Evolutionary conservation across 1,139 yeast species (phyloP).

Genomic region (Taphrina wiesneri): DNA sequence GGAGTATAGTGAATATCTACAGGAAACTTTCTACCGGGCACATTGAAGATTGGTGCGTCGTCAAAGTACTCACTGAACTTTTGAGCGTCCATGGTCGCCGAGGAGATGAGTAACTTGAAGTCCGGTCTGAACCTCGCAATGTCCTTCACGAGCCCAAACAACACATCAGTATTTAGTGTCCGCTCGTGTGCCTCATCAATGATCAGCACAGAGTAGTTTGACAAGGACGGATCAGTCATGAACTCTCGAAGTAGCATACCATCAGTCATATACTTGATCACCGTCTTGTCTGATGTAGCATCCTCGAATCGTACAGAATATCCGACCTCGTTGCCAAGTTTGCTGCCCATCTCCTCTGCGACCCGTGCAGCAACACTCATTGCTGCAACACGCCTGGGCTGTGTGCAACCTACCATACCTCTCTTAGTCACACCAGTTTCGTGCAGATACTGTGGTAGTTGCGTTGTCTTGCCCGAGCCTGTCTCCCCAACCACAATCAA

Average conservation of each 20-base stretch:
- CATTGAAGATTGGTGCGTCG: conserved; percentile 70
- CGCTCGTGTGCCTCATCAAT: conserved; percentile 98
- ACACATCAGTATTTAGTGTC: conserved; percentile 86
- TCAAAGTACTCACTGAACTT: conserved; percentile 79
- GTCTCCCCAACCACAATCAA: conserved; percentile 93
- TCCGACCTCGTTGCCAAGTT: conserved; percentile 79
- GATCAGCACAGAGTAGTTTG: conserved; percentile 75
- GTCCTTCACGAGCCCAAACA: conserved; percentile 77
- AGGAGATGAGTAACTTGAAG: conserved; percentile 73
- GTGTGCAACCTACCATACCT: conserved; percentile 77
- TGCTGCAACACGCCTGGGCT: conserved; percentile 95
- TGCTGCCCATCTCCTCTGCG: conserved; percentile 76
- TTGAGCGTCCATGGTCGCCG: conserved; percentile 90
- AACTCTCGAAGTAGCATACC: conserved; percentile 91
- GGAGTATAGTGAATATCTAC: conserved; percentile 84
- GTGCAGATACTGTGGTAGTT: conserved; percentile 80
- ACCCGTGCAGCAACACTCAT: conserved; percentile 90
- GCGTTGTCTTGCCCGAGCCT: conserved; percentile 97
- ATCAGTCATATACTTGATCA: conserved; percentile 85
- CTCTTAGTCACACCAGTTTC: conserved; percentile 75
- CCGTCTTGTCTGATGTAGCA: conserved; percentile 60
- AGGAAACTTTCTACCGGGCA: conserved; percentile 85
- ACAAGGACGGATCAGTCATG: conserved; percentile 68
- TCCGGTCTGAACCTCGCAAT: conserved; percentile 65
- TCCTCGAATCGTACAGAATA: conserved; percentile 87